Conservation (phyloP, 257 asterid species). For the Salvia rosmarinus region DNA sequence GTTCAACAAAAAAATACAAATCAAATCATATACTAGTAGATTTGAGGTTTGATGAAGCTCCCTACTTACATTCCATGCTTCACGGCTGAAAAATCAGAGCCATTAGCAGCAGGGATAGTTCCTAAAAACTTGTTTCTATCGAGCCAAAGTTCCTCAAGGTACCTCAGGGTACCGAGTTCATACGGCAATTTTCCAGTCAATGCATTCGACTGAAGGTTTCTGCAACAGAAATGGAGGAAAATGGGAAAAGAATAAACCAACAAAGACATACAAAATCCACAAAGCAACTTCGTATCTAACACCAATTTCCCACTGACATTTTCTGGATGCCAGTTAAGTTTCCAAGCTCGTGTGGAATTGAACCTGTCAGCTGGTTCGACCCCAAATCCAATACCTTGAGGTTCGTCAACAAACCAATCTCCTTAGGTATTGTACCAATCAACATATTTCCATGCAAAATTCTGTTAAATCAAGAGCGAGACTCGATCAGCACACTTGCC, state of each 20-base stretch:
- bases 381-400: slow-evolving; percentile 84
- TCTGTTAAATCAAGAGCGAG: slow-evolving; percentile 44
- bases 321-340: slow-evolving; percentile 56
- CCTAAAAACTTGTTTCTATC: slow-evolving; percentile 82
- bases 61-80: slow-evolving; percentile 61
- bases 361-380: slow-evolving; percentile 74
- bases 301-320: slow-evolving; percentile 57
- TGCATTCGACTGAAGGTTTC: slow-evolving; percentile 83
- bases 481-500: slow-evolving; percentile 27
- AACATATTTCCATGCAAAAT: slow-evolving; percentile 74
- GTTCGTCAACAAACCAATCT: slow-evolving; percentile 73
- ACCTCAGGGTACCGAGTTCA: slow-evolving; percentile 74
- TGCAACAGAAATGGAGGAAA: too few relatives aligned
- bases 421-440: slow-evolving; percentile 85
- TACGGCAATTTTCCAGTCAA: slow-evolving; percentile 78
- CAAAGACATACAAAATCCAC: slow-evolving; percentile 12
- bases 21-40: not conserved
- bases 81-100: slow-evolving; percentile 45
- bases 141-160: slow-evolving; percentile 77
- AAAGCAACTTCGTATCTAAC: slow-evolving; percentile 18
- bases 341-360: slow-evolving; percentile 82
- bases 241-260: not conserved
- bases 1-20: not conserved
- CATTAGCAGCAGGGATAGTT: slow-evolving; percentile 61
- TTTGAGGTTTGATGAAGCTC: slow-evolving; percentile 9